Evolutionary conservation across 2,329 filamentous ascomycete genomes (phyloP), one percentile per base, ranked within the genome.

Genomic region (Bipolaris gigantea): DNA sequence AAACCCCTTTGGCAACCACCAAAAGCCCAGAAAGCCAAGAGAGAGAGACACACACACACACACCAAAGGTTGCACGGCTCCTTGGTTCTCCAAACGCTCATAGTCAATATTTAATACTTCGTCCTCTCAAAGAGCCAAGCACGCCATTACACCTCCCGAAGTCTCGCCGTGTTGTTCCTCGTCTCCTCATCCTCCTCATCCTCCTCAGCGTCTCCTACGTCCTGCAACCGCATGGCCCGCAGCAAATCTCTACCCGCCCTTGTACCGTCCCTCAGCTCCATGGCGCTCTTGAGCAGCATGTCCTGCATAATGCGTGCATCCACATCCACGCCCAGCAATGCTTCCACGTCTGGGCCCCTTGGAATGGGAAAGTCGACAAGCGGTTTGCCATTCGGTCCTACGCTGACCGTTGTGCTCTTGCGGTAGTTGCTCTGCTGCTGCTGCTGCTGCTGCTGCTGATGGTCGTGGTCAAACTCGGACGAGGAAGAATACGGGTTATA

Each of bases 301-400:
- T 70, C 61, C 33, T 63, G 59, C 59, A 74, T 27, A 0, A 57
- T 32, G 2, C 48, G 34, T 0, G 58, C 44, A 33, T 73, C 69
- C 3, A 40, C 39, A 3, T 65, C 61, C 5, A 57, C 48, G 1
- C 61, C 65, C 16, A 69, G 27, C 38, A 74, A 36, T 2, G 60
- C 50, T 35, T 73, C 70, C 0, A 66, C 46, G 35, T 67, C 66
- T 5, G 69, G 69, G 7, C 71, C 71, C 1, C 61, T 19, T 0
- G 71, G 72, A 4, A 73, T 43, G 0, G 72, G 70, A 21, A 74
- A 74, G 1, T 71, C 70, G 10, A 74, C 61, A 1, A 73, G 57
- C 5, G 71, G 70, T 19, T 65, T 64, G 1, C 71, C 72, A 33
- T 70, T 68, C 2, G 65, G 68, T 0, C 68, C 70, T 0, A 70